Percentiles rank a stretch among this genome's conserved stretches.
phyloP scores from a whole-genome alignment of 805 yeast species.

The Saturnispora bothae region DNA sequence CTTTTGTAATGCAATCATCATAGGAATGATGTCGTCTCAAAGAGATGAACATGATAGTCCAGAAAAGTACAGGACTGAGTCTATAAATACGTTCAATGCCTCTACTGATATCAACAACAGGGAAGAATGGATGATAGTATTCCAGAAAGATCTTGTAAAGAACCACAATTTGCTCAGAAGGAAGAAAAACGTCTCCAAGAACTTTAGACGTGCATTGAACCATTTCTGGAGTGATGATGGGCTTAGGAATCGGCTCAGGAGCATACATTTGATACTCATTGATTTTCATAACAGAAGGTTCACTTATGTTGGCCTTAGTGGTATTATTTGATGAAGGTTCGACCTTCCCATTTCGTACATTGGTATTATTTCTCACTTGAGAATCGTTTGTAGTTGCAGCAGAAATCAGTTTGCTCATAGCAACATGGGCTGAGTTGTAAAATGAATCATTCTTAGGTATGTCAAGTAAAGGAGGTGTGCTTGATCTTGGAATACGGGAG shows the following conservation, averaged over 20 bases:
- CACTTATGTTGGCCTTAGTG: neutral
- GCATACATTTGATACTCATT: conserved; percentile 9
- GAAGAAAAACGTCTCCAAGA: conserved; percentile 56
- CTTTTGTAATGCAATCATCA: conserved; percentile 14
- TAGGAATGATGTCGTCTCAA: conserved; percentile 47
- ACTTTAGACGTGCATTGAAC: conserved; percentile 55
- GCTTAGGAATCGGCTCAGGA: conserved; percentile 16
- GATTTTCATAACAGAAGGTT: conserved; percentile 5
- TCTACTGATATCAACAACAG: conserved; percentile 69
- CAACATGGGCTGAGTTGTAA: conserved; percentile 2
- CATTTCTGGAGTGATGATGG: conserved; percentile 19
- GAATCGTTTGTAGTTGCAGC: conserved; percentile 1
- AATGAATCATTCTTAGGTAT: conserved; percentile 2
- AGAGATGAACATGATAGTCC: conserved; percentile 87
- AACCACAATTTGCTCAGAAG: conserved; percentile 48
- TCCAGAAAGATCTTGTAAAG: conserved; percentile 60
- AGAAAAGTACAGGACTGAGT: conserved; percentile 79
- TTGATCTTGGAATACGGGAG: neutral
- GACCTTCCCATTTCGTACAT: neutral
- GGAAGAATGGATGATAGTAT: conserved; percentile 77
- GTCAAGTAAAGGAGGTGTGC: neutral
- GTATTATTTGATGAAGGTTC: neutral
- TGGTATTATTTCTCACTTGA: too few relatives aligned
- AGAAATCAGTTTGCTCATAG: conserved; percentile 4
- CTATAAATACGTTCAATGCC: conserved; percentile 78